phyloP scores from a whole-genome alignment of 2,329 filamentous ascomycete species.

The Hypoxylon sp. region DNA sequence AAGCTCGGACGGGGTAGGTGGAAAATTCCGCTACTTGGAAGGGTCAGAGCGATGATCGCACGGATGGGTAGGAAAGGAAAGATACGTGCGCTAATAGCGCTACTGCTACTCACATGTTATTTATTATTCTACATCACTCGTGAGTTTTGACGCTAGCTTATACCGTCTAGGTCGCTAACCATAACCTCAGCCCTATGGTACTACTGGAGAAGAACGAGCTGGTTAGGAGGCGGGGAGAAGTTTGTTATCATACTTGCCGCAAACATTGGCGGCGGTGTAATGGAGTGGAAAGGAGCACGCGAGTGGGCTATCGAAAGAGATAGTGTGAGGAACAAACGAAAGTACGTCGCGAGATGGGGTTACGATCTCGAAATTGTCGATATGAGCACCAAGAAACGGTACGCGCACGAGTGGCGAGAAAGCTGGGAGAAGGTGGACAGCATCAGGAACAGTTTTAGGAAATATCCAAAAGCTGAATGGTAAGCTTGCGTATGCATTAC shows the following conservation, averaged over 20 bases:
- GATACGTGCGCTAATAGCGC: slow-evolving; percentile 69
- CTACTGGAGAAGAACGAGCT: slow-evolving; percentile 77
- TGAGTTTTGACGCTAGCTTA: slow-evolving; percentile 63
- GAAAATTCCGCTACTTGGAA: slow-evolving; percentile 62
- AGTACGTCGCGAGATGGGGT: slow-evolving; percentile 88
- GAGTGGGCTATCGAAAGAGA: slow-evolving; percentile 99
- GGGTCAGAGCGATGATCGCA: slow-evolving; percentile 60
- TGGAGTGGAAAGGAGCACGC: slow-evolving; percentile 98
- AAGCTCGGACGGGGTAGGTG: slow-evolving; percentile 74
- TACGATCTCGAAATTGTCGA: slow-evolving; percentile 97
- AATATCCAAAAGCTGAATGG: slow-evolving; percentile 98
- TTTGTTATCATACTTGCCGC: slow-evolving; percentile 94
- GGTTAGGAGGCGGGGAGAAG: slow-evolving; percentile 87
- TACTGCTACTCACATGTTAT: slow-evolving; percentile 71
- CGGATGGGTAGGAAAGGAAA: slow-evolving; percentile 75
- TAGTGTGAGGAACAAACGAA: slow-evolving; percentile 94
- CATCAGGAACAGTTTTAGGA: slow-evolving; percentile 86
- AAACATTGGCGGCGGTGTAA: slow-evolving; percentile 95
- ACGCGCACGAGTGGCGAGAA: slow-evolving; percentile 98
- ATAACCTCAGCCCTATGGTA: slow-evolving; percentile 63
- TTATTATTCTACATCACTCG: slow-evolving; percentile 79
- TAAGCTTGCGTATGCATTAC: slow-evolving; percentile 60
- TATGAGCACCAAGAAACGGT: slow-evolving; percentile 98
- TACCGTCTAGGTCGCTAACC: slow-evolving; percentile 46
- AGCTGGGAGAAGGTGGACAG: slow-evolving; percentile 99